A percentile compares a stretch with the other conserved stretches of the same genome.
These are phyloP conservation scores for Brachypodium distachyon DNA, from an alignment of 202 grass and related monocot genomes.

Conservation along the genomic window DNA sequence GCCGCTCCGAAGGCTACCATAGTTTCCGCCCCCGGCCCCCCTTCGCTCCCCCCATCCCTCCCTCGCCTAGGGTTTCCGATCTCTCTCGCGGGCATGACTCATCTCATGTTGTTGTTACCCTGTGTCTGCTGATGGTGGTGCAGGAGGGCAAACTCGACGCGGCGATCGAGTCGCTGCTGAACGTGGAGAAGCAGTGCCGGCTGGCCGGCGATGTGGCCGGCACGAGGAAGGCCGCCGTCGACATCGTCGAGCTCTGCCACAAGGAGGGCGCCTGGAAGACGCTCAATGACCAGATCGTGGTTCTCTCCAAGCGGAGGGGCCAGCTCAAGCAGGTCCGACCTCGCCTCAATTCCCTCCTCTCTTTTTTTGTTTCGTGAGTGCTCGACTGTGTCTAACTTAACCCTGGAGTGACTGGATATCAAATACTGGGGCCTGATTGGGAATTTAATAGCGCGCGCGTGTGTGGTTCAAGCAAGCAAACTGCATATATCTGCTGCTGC, in stretches of 20 bases:
- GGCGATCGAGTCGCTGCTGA: constrained; percentile 73
- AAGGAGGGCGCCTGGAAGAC: constrained; percentile 84
- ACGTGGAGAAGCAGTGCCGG: constrained; percentile 85
- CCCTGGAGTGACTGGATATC: no score
- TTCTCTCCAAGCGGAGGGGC: constrained; percentile 81
- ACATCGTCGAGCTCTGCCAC: constrained; percentile 87
- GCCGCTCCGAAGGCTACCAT: no score
- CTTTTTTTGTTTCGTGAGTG: not conserved
- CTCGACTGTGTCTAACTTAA: not conserved
- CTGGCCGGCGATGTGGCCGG: constrained; percentile 69
- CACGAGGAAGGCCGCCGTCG: constrained; percentile 73
- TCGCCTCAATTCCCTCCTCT: not conserved
- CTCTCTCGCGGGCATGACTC: not conserved
- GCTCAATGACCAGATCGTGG: constrained; percentile 71
- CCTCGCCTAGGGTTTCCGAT: constrained; percentile 23
- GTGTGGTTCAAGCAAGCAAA: no score
- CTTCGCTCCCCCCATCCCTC: not conserved
- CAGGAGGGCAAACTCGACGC: constrained; percentile 77
- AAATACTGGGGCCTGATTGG: no score
- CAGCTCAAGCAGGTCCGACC: constrained; percentile 80
- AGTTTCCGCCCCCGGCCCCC: not conserved
- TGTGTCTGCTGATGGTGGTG: not conserved
- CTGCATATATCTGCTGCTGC: not conserved
- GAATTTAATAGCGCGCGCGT: no score
- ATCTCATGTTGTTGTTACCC: not conserved